Conservation (phyloP, 2,329 filamentous ascomycete species). For the Beauveria scarabaeidicola region DNA sequence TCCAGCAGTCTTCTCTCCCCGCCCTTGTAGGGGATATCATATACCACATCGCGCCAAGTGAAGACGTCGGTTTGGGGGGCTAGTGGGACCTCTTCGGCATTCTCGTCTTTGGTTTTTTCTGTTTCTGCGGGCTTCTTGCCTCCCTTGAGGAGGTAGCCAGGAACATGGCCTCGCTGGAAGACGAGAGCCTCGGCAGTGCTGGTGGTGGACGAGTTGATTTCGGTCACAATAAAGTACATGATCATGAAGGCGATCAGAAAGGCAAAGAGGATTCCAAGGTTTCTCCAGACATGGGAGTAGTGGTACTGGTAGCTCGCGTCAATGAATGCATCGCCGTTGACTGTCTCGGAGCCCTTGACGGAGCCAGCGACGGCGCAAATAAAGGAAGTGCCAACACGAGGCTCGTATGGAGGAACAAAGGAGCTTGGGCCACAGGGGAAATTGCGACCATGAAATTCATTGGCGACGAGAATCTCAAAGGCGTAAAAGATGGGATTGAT, state of each 20-base stretch:
- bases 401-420: constrained; percentile 38
- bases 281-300: constrained; percentile 54
- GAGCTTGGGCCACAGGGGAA: constrained; percentile 46
- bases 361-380: constrained; percentile 48
- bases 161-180: constrained; percentile 49
- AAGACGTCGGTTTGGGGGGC: constrained; percentile 51
- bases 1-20: constrained; percentile 65
- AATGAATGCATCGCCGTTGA: constrained; percentile 56
- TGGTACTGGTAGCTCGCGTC: constrained; percentile 46
- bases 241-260: constrained; percentile 57
- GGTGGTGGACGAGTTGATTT: constrained; percentile 54
- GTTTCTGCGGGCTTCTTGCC: constrained; percentile 18
- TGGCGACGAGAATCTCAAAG: constrained; percentile 64
- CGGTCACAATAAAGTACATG: constrained; percentile 54
- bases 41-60: constrained; percentile 71
- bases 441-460: constrained; percentile 56
- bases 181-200: constrained; percentile 63
- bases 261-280: constrained; percentile 58
- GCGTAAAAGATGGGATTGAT: constrained; percentile 66
- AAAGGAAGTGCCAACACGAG: constrained; percentile 34
- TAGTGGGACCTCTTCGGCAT: constrained; percentile 12
- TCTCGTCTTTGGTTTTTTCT: constrained; percentile 22
- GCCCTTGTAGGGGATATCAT: constrained; percentile 62
- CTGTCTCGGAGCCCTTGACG: constrained; percentile 40
- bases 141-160: constrained; percentile 29